Evolutionary conservation across 2,329 filamentous ascomycete genomes (phyloP).

Genomic region (Chaetomium sp.): DNA sequence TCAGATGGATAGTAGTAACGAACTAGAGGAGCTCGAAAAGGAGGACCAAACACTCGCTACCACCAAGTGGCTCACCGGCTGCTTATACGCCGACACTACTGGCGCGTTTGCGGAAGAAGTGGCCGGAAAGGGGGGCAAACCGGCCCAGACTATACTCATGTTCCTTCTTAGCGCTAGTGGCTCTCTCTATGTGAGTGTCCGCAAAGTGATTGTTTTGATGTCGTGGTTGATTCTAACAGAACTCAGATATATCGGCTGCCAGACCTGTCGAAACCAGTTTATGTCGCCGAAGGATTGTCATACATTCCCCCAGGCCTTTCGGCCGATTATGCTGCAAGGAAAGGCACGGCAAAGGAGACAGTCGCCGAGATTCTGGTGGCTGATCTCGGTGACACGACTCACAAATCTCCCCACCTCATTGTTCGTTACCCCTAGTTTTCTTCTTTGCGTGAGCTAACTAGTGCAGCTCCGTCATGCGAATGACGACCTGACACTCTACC

Average conservation of each 20-base stretch:
- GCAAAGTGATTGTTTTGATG: no score
- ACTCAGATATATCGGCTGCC: conserved; percentile 75
- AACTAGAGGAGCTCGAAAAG: conserved; percentile 79
- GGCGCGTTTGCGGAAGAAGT: conserved; percentile 54
- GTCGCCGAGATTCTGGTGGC: conserved; percentile 81
- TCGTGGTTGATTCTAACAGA: conserved; percentile 21
- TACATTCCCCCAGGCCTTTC: conserved; percentile 78
- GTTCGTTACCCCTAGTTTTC: conserved; percentile 51
- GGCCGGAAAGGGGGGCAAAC: conserved; percentile 45
- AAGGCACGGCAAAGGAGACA: conserved; percentile 70
- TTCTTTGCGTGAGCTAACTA: conserved; percentile 17
- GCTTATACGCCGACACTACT: conserved; percentile 71
- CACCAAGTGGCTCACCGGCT: conserved; percentile 80
- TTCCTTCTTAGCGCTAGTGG: conserved; percentile 78
- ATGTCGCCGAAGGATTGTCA: conserved; percentile 73
- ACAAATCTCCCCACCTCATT: conserved; percentile 76
- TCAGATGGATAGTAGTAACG: conserved; percentile 76
- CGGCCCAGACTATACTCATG: conserved; percentile 61
- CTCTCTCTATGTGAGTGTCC: conserved; percentile 67
- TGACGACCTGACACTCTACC: conserved; percentile 85
- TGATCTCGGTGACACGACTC: conserved; percentile 76
- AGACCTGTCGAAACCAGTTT: conserved; percentile 70
- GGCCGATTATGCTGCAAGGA: conserved; percentile 67
- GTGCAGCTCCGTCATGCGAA: conserved; percentile 71
- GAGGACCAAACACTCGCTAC: conserved; percentile 57